These are phyloP conservation scores for Ramicandelaber brevisporus DNA, from an alignment of 192 early-diverging fungal species.

Conservation along the genomic window DNA sequence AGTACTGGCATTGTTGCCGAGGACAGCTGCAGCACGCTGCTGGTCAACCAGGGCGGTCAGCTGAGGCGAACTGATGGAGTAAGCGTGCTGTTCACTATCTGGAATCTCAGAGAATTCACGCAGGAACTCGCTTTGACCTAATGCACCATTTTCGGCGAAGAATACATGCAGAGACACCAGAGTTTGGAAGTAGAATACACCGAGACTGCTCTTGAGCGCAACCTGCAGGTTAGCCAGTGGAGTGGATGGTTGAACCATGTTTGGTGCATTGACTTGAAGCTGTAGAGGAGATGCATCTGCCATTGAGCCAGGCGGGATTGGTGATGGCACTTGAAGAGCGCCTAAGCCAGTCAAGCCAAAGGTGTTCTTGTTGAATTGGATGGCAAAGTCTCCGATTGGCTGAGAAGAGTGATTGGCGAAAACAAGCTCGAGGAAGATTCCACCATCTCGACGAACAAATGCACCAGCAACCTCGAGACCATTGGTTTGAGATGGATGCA, in stretches of 20 bases:
- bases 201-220: conserved; percentile 33
- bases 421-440: conserved; percentile 31
- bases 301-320: conserved; percentile 20
- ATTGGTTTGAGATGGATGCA: conserved; percentile 19
- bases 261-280: conserved; percentile 21
- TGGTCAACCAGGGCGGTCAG: conserved; percentile 15
- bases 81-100: conserved; percentile 7
- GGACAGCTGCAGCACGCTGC: no score
- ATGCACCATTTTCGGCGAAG: conserved; percentile 14
- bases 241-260: conserved; percentile 9
- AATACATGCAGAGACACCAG: conserved; percentile 30
- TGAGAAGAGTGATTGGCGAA: conserved; percentile 24
- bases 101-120: conserved; percentile 23
- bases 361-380: conserved; percentile 63
- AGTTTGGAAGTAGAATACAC: conserved; percentile 47
- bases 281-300: conserved; percentile 17
- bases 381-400: conserved; percentile 33
- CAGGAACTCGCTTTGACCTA: conserved; percentile 22
- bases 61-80: conserved; percentile 6
- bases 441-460: conserved; percentile 26
- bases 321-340: no score
- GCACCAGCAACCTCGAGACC: conserved; percentile 22
- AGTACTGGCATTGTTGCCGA: no score
- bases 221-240: conserved; percentile 40
- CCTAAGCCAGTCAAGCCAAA: conserved; percentile 29